These are phyloP conservation scores for Alternaria dauci DNA, from an alignment of 2,329 filamentous ascomycete genomes.

Conservation along the genomic window DNA sequence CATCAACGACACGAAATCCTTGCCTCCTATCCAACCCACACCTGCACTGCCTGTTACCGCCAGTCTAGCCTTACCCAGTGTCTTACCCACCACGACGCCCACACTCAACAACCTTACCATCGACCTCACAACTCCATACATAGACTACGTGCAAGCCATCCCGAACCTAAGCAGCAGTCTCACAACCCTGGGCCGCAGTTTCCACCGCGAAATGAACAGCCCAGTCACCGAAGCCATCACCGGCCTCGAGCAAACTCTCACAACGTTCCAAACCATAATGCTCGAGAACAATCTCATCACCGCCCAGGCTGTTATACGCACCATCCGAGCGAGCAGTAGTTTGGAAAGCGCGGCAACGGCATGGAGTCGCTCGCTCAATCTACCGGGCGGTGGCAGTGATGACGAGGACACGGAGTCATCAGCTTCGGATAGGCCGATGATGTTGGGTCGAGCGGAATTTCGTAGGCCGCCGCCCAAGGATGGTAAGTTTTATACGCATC, in stretches of 20 bases:
- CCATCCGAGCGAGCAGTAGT: conserved; percentile 45
- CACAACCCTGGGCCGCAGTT: conserved; percentile 43
- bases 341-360: conserved; percentile 44
- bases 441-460: not conserved
- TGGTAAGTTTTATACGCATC: conserved; percentile 35
- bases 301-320: conserved; percentile 41
- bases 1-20: conserved; percentile 14
- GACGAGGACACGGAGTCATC: not conserved
- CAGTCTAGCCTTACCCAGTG: conserved; percentile 21
- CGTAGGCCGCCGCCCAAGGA: conserved; percentile 16
- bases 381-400: conserved; percentile 31
- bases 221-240: conserved; percentile 45
- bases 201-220: conserved; percentile 50
- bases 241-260: conserved; percentile 40
- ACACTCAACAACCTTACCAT: conserved; percentile 26
- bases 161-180: conserved; percentile 41
- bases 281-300: conserved; percentile 36
- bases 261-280: conserved; percentile 41
- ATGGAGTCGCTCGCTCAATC: conserved; percentile 45
- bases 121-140: conserved; percentile 36
- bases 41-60: conserved; percentile 30
- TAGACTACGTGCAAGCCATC: conserved; percentile 42
- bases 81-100: conserved; percentile 20
- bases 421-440: not conserved
- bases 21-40: conserved; percentile 11